phyloP scores from a whole-genome alignment of 305 asterid species.

The Ajuga reptans region DNA sequence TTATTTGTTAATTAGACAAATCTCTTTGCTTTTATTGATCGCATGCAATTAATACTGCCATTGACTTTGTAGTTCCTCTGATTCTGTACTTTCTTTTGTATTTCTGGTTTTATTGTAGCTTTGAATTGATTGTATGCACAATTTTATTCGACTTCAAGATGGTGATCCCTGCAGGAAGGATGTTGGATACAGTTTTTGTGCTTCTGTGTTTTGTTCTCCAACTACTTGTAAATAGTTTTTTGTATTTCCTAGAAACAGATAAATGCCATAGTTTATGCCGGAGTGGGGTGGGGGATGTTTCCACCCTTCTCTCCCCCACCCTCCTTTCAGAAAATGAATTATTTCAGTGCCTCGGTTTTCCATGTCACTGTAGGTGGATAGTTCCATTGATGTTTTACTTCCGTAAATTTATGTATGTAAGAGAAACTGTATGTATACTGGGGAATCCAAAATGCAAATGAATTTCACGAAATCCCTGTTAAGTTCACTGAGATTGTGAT shows the following conservation, averaged over 20 bases:
- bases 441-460: neutral
- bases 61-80: neutral
- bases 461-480: neutral
- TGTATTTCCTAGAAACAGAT: neutral
- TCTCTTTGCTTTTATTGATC: neutral
- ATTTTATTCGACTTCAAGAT: neutral
- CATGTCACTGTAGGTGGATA: neutral
- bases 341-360: neutral
- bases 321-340: neutral
- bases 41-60: constrained; percentile 9
- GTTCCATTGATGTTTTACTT: neutral
- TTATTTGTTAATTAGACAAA: neutral
- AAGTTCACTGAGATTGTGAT: constrained; percentile 1
- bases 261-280: neutral
- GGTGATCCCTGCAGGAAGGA: constrained; percentile 1
- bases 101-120: constrained; percentile 7
- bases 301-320: neutral
- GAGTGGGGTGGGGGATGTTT: neutral
- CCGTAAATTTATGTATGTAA: neutral
- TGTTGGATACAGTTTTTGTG: neutral
- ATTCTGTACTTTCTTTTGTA: neutral
- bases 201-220: neutral
- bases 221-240: neutral
- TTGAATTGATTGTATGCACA: constrained; percentile 11
- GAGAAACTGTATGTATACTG: neutral